These are phyloP conservation scores for Clitoria ternatea DNA, from an alignment of 306 rosid species.

Conservation along the genomic window DNA sequence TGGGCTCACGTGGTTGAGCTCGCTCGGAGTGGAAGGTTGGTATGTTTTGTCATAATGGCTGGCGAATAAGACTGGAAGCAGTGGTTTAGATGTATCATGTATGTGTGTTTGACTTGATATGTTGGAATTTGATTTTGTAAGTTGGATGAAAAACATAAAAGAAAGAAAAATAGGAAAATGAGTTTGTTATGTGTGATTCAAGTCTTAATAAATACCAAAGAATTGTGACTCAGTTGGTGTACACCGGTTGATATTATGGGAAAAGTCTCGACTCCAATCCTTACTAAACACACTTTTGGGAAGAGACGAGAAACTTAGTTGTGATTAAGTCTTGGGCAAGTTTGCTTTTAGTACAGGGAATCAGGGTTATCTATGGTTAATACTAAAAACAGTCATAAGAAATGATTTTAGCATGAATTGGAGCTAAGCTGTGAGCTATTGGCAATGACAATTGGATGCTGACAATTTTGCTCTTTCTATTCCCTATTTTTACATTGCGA, in stretches of 20 bases:
- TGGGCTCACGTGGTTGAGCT: constrained; percentile 82
- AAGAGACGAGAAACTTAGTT: too few species aligned
- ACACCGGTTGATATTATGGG: too few species aligned
- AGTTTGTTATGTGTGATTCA: neutral
- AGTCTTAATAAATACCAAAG: neutral
- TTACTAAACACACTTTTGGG: too few species aligned
- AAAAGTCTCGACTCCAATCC: too few species aligned
- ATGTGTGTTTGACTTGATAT: neutral
- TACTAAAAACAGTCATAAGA: too few species aligned
- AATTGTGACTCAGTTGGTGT: too few species aligned
- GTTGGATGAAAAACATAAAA: neutral
- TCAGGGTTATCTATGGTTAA: too few species aligned
- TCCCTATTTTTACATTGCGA: neutral
- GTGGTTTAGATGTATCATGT: neutral
- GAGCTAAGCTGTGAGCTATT: too few species aligned
- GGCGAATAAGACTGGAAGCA: neutral
- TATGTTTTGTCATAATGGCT: neutral
- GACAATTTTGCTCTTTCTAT: neutral
- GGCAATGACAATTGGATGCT: neutral
- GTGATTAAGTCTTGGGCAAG: too few species aligned
- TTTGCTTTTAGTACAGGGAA: too few species aligned
- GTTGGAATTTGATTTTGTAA: neutral
- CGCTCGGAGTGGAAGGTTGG: constrained; percentile 50
- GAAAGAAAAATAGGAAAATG: neutral
- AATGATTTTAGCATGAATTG: too few species aligned